A percentile compares a stretch with the other conserved stretches of the same genome.
phyloP scores from a whole-genome alignment of 2,329 filamentous ascomycete species.

The Diplodia scrobiculata region DNA sequence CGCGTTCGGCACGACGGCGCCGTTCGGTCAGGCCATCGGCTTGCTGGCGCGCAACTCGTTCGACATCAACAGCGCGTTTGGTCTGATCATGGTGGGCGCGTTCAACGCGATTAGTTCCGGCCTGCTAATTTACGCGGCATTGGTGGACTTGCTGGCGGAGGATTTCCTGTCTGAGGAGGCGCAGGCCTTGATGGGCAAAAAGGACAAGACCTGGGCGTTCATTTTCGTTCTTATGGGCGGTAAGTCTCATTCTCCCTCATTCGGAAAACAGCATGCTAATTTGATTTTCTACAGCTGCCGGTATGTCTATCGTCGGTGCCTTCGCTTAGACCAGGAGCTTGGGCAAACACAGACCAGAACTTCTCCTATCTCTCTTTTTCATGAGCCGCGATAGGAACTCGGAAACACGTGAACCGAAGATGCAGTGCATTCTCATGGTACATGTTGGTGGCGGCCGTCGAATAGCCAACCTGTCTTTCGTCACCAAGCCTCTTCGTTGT shows the following conservation, averaged over 20 bases:
- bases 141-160: constrained; percentile 82
- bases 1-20: constrained; percentile 71
- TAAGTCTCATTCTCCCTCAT: neutral
- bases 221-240: constrained; percentile 43
- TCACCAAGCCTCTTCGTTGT: neutral
- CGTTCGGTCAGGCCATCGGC: constrained; percentile 80
- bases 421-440: neutral
- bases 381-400: neutral
- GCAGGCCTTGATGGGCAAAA: constrained; percentile 50
- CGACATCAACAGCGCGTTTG: constrained; percentile 73
- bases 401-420: too few species aligned
- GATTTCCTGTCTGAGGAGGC: constrained; percentile 70
- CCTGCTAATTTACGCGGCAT: constrained; percentile 75
- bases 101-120: constrained; percentile 86
- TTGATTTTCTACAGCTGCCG: constrained; percentile 33
- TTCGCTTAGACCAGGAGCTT: constrained; percentile 38
- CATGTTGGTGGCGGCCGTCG: neutral
- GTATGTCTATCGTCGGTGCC: constrained; percentile 44
- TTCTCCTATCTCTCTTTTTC: neutral
- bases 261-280: neutral
- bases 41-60: constrained; percentile 76
- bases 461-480: neutral
- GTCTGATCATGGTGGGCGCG: constrained; percentile 78
- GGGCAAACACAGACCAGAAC: neutral
- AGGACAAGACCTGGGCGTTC: constrained; percentile 59